A percentile compares a stretch with the other conserved stretches of the same genome.
These are phyloP conservation scores for Metarhizium guizhouense DNA, from an alignment of 2,329 filamentous ascomycete genomes.

Conservation along the genomic window DNA sequence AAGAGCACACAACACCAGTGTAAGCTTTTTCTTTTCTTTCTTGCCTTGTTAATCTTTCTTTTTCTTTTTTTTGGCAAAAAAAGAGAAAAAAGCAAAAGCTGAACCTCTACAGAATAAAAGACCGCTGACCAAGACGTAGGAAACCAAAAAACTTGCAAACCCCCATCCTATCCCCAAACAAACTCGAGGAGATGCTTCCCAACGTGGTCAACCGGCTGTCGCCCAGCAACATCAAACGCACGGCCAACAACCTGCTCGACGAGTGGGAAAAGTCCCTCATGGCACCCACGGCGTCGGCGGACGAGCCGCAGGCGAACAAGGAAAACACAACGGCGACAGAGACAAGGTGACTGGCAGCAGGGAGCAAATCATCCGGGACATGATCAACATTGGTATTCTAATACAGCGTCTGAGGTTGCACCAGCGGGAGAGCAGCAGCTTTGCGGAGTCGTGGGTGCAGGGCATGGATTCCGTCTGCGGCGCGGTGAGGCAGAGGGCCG, in stretches of 20 bases:
- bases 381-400: not conserved
- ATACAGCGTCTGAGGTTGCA: not conserved
- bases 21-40: constrained; percentile 25
- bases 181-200: constrained; percentile 52
- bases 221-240: constrained; percentile 70
- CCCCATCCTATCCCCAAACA: constrained; percentile 26
- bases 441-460: not conserved
- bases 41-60: too few relatives aligned
- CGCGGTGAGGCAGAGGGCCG: not conserved
- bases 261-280: constrained; percentile 69
- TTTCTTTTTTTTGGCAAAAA: too few relatives aligned
- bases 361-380: constrained; percentile 6
- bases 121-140: constrained; percentile 11
- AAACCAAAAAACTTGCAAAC: constrained; percentile 24
- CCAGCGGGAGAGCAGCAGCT: not conserved
- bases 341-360: constrained; percentile 2
- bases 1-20: constrained; percentile 37
- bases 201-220: constrained; percentile 62
- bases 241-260: constrained; percentile 77
- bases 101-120: not conserved
- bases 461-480: not conserved
- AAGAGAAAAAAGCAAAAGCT: not conserved
- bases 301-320: constrained; percentile 17
- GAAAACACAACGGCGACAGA: constrained; percentile 23
- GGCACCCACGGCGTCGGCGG: constrained; percentile 11